Percentiles rank a stretch among this genome's conserved stretches.
These are phyloP conservation scores for Pseudofabraea citricarpa DNA, from an alignment of 2,329 filamentous ascomycete species.

Conservation along the genomic window DNA sequence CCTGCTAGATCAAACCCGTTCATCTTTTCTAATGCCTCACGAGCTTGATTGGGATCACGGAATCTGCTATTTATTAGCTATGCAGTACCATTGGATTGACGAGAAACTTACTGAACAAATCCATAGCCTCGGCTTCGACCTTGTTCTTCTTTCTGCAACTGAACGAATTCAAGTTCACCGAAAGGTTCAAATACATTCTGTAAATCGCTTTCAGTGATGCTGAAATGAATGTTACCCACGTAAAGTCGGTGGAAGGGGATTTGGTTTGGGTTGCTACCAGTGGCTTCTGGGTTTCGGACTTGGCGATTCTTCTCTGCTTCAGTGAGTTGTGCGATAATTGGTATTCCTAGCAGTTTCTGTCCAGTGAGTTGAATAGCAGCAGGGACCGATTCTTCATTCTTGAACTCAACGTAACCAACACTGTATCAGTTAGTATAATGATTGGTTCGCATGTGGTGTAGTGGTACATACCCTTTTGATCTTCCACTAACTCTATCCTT, in stretches of 20 bases:
- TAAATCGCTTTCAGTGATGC: slow-evolving; percentile 92
- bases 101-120: slow-evolving; percentile 83
- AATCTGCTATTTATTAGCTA: slow-evolving; percentile 58
- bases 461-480: slow-evolving; percentile 83
- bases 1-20: slow-evolving; percentile 98
- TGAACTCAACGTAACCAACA: slow-evolving; percentile 99
- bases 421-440: slow-evolving; percentile 40
- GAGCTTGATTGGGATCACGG: slow-evolving; percentile 82
- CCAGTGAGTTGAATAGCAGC: slow-evolving; percentile 96
- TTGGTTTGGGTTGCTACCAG: slow-evolving; percentile 67
- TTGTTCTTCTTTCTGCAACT: slow-evolving; percentile 92
- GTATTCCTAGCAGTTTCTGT: slow-evolving; percentile 96
- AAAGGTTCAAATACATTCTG: slow-evolving; percentile 97
- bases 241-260: slow-evolving; percentile 97
- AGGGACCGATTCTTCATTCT: slow-evolving; percentile 87
- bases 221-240: slow-evolving; percentile 99
- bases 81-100: neutral
- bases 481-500: slow-evolving; percentile 95
- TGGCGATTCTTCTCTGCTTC: slow-evolving; percentile 99
- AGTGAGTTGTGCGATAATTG: slow-evolving; percentile 96
- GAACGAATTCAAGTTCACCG: slow-evolving; percentile 94
- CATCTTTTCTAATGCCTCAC: slow-evolving; percentile 97
- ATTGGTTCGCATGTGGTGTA: neutral
- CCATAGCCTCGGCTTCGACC: slow-evolving; percentile 92
- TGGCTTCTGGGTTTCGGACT: slow-evolving; percentile 73